phyloP scores from a whole-genome alignment of 768 basidiomycete species.

The Lactarius akahatsu region DNA sequence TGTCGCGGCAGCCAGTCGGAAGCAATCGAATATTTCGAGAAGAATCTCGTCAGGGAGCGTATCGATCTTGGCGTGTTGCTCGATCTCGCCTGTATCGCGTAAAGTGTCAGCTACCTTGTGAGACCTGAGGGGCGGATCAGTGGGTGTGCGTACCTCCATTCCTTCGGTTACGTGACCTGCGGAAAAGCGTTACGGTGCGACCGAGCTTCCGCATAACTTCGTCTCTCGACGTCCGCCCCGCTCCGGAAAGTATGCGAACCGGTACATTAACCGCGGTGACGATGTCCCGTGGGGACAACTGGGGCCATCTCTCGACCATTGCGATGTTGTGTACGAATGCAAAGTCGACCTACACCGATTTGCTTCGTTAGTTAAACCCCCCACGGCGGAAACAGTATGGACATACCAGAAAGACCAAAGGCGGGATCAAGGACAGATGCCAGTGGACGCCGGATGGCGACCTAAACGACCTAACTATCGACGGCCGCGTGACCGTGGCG shows the following conservation, averaged over 20 bases:
- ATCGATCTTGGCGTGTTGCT: slow-evolving; percentile 1
- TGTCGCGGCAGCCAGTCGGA: neutral
- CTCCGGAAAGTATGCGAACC: neutral
- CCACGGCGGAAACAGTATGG: neutral
- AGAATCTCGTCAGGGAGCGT: neutral
- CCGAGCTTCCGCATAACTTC: neutral
- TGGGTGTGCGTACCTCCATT: neutral
- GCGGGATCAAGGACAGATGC: neutral
- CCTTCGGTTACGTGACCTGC: neutral
- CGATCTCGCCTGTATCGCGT: neutral
- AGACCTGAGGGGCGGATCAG: neutral
- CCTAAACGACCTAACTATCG: too few relatives aligned
- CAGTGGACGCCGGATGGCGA: too few relatives aligned
- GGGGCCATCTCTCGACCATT: neutral
- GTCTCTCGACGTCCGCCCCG: neutral
- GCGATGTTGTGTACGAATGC: neutral
- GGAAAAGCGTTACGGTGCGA: neutral
- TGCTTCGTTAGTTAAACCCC: neutral
- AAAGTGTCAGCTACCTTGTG: neutral
- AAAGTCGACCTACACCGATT: neutral
- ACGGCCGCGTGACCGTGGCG: too few relatives aligned
- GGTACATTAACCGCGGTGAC: neutral
- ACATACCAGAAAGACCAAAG: neutral
- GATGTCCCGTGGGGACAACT: neutral
- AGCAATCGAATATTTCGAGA: neutral